Evolutionary conservation across 2,329 filamentous ascomycete genomes (phyloP).

Genomic region (Alternaria incomplexa): DNA sequence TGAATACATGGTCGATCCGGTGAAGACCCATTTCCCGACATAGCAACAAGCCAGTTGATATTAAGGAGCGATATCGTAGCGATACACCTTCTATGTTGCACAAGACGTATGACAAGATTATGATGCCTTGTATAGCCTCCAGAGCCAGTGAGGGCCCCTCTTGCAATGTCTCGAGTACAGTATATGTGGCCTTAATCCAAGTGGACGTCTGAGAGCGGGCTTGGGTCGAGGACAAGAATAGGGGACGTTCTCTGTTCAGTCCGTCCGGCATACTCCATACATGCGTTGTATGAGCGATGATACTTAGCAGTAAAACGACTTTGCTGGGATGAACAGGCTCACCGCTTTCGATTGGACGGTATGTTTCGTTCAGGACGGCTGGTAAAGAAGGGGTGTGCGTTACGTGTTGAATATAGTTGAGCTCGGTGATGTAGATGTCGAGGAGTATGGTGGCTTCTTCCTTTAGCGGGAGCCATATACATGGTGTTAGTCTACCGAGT

Average conservation of each 20-base stretch:
- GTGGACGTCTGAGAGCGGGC: constrained; percentile 10
- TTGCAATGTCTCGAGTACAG: neutral
- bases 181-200: constrained; percentile 26
- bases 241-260: neutral
- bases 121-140: constrained; percentile 47
- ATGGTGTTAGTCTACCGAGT: neutral
- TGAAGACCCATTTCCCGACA: constrained; percentile 25
- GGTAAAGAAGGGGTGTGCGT: constrained; percentile 40
- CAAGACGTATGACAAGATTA: constrained; percentile 44
- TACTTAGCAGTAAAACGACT: neutral
- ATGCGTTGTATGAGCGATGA: neutral
- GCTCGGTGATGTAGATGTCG: constrained; percentile 40
- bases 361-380: neutral
- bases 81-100: constrained; percentile 47
- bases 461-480: constrained; percentile 28
- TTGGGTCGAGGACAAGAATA: neutral
- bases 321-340: neutral
- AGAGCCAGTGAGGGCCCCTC: neutral
- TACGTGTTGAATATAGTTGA: constrained; percentile 47
- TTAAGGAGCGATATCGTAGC: constrained; percentile 39
- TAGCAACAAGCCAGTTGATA: constrained; percentile 38
- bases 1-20: constrained; percentile 11
- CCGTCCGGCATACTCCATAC: neutral
- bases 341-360: neutral
- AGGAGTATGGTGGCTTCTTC: constrained; percentile 42